Percentiles rank a stretch among this genome's conserved stretches.
These are phyloP conservation scores for Barnettozyma sp. DNA, from an alignment of 805 yeast genomes.

Conservation along the genomic window DNA sequence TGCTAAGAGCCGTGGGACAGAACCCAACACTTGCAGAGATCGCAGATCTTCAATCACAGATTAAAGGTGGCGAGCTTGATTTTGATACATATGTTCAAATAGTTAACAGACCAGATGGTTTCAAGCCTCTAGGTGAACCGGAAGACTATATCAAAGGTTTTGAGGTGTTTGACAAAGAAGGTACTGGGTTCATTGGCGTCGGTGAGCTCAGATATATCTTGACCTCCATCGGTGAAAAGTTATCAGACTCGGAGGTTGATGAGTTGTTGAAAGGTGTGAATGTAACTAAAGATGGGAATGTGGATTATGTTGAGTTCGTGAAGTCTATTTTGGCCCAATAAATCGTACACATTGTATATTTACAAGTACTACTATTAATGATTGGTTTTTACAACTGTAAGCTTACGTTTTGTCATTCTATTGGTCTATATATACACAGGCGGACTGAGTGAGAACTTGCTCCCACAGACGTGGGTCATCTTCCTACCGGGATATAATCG, in stretches of 20 bases:
- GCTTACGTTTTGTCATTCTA: too few species aligned
- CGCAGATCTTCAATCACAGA: slow-evolving; percentile 43
- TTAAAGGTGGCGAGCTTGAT: slow-evolving; percentile 40
- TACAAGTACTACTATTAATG: too few species aligned
- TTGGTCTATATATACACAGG: too few species aligned
- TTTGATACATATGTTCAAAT: slow-evolving; percentile 71
- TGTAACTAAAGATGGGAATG: slow-evolving; percentile 88
- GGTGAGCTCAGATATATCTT: slow-evolving; percentile 94
- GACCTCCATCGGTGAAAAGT: slow-evolving; percentile 93
- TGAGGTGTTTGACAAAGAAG: slow-evolving; percentile 95
- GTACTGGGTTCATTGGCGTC: slow-evolving; percentile 92
- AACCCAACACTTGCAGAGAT: slow-evolving; percentile 94
- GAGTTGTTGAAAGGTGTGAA: slow-evolving; percentile 93
- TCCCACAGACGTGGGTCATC: too few species aligned
- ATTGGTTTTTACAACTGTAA: too few species aligned
- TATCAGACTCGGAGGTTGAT: slow-evolving; percentile 86
- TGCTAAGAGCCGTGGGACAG: slow-evolving; percentile 95
- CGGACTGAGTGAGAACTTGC: too few species aligned
- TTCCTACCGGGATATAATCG: slow-evolving; percentile 42
- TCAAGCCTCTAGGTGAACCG: slow-evolving; percentile 81
- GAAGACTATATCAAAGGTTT: slow-evolving; percentile 88
- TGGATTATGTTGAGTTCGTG: slow-evolving; percentile 91
- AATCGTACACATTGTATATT: too few species aligned
- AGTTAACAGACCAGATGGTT: slow-evolving; percentile 81
- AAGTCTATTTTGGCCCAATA: slow-evolving; percentile 88